Base-by-base conservation (phyloP, 1,284 basidiomycete genomes). In the Butyriboletus appendiculatus region DNA sequence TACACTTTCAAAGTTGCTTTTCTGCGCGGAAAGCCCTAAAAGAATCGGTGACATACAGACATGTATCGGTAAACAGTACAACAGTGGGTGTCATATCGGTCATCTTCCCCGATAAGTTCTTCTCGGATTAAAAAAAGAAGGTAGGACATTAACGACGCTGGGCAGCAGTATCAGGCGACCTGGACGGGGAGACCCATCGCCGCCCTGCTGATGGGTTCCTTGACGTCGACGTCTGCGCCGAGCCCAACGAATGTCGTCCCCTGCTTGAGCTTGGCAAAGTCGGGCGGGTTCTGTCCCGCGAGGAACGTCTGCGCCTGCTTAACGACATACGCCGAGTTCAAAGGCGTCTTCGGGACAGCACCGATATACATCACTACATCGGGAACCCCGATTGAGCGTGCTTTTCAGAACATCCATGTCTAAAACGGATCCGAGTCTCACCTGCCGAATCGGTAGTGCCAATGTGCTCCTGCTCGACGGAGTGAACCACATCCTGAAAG, bases 321-420 rank as follows among this genome's bases (percentile, higher is more conserved):
- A 41, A 75, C 66, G 42, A 94, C 65, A 60, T 94, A 94, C 14
- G 71, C 74, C 35, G 76, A 75, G 67, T 87, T 87, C 58, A 75
- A 71, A 0, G 81, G 79, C 0, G 90, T 93, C 34, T 85, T 75
- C 0, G 92, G 91, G 4, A 91, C 85, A 0, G 92, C 83, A 4
- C 87, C 86, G 59, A 94, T 94, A 68, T 94, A 95, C 79, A 94
- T 85, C 28, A 87, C 85, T 82, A 53, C 6, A 24, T 5, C 5
- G 4, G 20, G 22, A 38, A 28, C 8, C 9, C 39, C n/a, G 7
- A 16, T 22, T 55, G 26, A 59, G 44, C 44, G 4, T n/a, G 6
- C 8, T 26, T 11, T 15, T n/a, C 9, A 16, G 6, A n/a, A 5
- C 0, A 47, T 4, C 2, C 16, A 15, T 4, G 3, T 16, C 5